Base-by-base conservation (phyloP, 2,329 filamentous ascomycete genomes). In the Lecanicillium sp. region DNA sequence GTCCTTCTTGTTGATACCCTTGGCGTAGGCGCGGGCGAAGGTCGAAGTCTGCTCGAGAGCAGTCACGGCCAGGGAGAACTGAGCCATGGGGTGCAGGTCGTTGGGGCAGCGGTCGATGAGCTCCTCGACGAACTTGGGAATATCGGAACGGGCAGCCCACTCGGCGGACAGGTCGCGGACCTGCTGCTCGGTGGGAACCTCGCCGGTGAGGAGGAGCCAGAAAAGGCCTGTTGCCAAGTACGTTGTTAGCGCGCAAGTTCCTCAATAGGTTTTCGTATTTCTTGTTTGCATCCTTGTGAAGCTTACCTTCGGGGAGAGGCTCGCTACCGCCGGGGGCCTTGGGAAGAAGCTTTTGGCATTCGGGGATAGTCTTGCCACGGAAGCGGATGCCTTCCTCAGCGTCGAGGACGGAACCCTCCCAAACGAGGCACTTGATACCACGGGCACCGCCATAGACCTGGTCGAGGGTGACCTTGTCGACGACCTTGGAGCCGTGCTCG, bases 391-490 rank as follows among this genome's bases (percentile, higher is more conserved):
- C 92, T 78, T 98, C 92, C 75, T 96, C 88, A 42, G 90, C 78
- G 70, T 98, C 92, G 58, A 98, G 84, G 56, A 98, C 92, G 58
- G 92, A 98, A 56, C 90, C 83, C 73, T 98, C 92, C 92, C 92
- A 98, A 57, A 98, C 92, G 46, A 98, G 83, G 54, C 83, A 83
- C 80, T 96, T 98, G 73, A 98, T 94, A 60, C 92, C 90, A 74
- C 92, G 90, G 60, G 92, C 92, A 81, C 92, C 92, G 65, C 92
- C 92, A 67, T 96, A 98, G 63, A 95, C 92, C 74, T 98, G 92
- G 76, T 96, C 92, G 51, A 98, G 85, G 46, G 92, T 98, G 64
- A 98, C 87, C 78, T 96, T 87, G 66, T 92, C 90, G 54, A 98
- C 64, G 58, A 96, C 86, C 74, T 90, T 96, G 75, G 75, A 85